Base-by-base conservation (phyloP, 129 eudicot species). In the Rutidosis leptorrhynchoides region DNA sequence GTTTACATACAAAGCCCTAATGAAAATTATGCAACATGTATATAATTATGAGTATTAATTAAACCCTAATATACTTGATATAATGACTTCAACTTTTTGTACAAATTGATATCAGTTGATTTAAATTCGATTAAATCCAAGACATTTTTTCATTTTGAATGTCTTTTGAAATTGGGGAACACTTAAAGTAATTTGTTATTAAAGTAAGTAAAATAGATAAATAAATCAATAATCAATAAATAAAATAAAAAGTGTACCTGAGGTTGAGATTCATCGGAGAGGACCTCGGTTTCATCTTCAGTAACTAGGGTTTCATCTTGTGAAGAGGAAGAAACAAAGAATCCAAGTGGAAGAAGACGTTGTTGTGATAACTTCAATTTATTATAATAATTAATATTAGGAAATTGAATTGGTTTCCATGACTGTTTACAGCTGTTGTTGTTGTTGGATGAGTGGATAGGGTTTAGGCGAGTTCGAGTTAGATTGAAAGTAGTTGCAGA, bases 261-360 rank as follows among this genome's bases (percentile, higher is more conserved):
- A 29, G 67, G 54, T 54, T 24, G 79, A 75, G 74, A 51, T 32
- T 59, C 69, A 32, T 75, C 69, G 11, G 56, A 23, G 67, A 40
- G 57, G 35, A 59, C 46, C 12, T 40, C 2, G 3, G 46, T 40
- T 40, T 40, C 80, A 20, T 59, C 64, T 25, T 75, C 80, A 8
- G 79, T 67, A 2, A 74, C 79, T 21, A 68, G n/a, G 57, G 80
- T 75, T 60, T 75, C 69, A 22, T 75, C 80, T 9, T 65, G 72
- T 28, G 78, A 74, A 40, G 79, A 67, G 25, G 74, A 73, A 61
- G 46, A 68, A 5, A 60, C 51, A 7, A 42, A 29, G 23, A 58
- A 46, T 0, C 23, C 45, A 67, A 58, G 45, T 1, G 73, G 72
- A 11, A 54, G 72, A 73, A 54, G 72, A 73, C 59, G n/a, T 40